phyloP scores from a whole-genome alignment of 1,284 basidiomycete species.

The Puccinia horiana region DNA sequence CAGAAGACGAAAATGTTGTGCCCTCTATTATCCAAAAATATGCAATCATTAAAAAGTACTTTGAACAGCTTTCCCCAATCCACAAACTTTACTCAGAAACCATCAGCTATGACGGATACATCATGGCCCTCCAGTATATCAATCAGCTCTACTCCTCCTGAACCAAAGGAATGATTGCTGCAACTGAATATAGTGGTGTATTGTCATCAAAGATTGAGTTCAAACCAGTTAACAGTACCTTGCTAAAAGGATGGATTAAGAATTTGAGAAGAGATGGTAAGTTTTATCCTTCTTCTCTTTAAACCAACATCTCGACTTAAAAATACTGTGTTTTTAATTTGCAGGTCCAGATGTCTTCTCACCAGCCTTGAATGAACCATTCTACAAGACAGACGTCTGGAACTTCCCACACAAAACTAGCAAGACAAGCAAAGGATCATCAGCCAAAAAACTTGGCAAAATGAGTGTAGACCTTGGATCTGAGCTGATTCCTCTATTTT shows the following conservation, averaged over 20 bases:
- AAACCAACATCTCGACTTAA: neutral
- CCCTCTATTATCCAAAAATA: neutral
- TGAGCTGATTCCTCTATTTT: neutral
- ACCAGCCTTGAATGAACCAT: neutral
- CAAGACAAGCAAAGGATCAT: neutral
- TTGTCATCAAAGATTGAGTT: neutral
- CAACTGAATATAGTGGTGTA: neutral
- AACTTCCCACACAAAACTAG: neutral
- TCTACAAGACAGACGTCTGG: slow-evolving; percentile 6
- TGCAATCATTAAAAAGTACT: neutral
- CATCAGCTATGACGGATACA: neutral
- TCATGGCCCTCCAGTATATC: neutral
- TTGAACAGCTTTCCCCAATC: neutral
- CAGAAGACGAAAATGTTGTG: neutral
- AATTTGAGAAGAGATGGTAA: neutral
- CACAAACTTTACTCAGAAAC: neutral
- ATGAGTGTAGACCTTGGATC: slow-evolving; percentile 10
- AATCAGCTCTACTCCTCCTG: neutral
- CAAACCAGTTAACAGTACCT: neutral
- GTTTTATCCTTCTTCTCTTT: too few relatives aligned
- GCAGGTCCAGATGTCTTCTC: neutral
- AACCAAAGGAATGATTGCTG: neutral
- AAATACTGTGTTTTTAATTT: neutral
- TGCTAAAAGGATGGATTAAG: neutral
- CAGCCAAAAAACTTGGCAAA: neutral